Evolutionary conservation across 169 alveolate genomes (phyloP).

Genomic region (Plasmodium cynomolgi): DNA sequence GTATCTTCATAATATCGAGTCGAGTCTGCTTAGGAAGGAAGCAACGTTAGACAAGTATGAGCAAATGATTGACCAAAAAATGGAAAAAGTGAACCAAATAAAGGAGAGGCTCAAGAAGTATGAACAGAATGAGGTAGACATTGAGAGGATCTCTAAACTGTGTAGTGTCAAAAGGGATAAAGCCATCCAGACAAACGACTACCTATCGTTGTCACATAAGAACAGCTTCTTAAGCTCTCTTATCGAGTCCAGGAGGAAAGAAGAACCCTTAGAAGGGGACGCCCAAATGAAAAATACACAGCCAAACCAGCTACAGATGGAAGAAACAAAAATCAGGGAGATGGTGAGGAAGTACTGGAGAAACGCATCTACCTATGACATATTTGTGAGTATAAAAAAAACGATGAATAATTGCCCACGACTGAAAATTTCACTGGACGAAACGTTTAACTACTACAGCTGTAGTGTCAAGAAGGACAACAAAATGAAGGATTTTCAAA

Average conservation of each 20-base stretch:
- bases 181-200: conserved; percentile 49
- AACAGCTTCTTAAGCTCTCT: conserved; percentile 7
- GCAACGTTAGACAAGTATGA: conserved; percentile 38
- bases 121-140: conserved; percentile 15
- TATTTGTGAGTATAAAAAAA: conserved; percentile 77
- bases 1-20: conserved; percentile 53
- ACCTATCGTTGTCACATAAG: conserved; percentile 49
- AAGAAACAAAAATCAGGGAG: conserved; percentile 29
- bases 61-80: conserved; percentile 44
- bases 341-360: conserved; percentile 81
- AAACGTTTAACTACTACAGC: conserved; percentile 78
- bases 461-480: conserved; percentile 38
- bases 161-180: conserved; percentile 29
- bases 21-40: conserved; percentile 56
- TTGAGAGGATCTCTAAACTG: conserved; percentile 17
- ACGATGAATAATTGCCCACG: conserved; percentile 81
- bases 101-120: conserved; percentile 38
- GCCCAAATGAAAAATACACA: not conserved
- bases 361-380: conserved; percentile 82
- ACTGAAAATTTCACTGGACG: conserved; percentile 81
- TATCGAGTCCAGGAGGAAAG: conserved; percentile 30
- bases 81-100: conserved; percentile 22
- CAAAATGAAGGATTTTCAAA: conserved; percentile 47
- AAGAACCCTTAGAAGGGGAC: not conserved
- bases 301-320: not conserved